Percentiles rank a stretch among this genome's conserved stretches.
Conservation (phyloP, 495 filamentous ascomycete species). For the Thozetella sp. region DNA sequence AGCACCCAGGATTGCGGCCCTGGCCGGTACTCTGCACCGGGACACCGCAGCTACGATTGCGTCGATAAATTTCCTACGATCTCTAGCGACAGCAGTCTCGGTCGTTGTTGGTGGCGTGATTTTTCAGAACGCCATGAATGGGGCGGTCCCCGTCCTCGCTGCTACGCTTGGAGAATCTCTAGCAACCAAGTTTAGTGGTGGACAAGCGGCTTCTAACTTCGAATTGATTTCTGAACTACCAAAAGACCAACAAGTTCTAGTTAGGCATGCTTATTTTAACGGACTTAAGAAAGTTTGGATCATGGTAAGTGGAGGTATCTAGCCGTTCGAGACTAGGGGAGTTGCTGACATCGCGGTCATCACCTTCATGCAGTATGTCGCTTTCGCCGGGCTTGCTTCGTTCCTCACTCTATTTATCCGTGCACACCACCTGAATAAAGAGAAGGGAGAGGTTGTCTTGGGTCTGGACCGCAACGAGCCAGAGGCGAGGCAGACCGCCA, state of each 20-base stretch:
- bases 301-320: conserved; percentile 29
- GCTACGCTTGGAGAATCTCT: conserved; percentile 33
- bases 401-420: conserved; percentile 51
- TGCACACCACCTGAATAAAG: conserved; percentile 51
- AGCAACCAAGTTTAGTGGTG: conserved; percentile 35
- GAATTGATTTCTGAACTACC: conserved; percentile 50
- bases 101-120: conserved; percentile 78
- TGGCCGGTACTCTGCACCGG: conserved; percentile 59
- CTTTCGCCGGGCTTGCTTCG: conserved; percentile 49
- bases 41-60: conserved; percentile 75
- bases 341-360: too few relatives aligned
- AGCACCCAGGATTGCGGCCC: conserved; percentile 73
- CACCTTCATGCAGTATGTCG: conserved; percentile 39
- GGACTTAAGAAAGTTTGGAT: conserved; percentile 68
- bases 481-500: conserved; percentile 2
- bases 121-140: conserved; percentile 61
- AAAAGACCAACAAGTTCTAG: conserved; percentile 40
- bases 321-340: too few relatives aligned
- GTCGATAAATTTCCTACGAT: conserved; percentile 70
- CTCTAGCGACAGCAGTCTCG: conserved; percentile 66
- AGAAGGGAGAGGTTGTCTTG: conserved; percentile 41
- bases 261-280: conserved; percentile 52
- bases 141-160: conserved; percentile 25
- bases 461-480: conserved; percentile 2
- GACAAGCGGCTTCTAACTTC: conserved; percentile 55